Evolutionary conservation across 139 green algal species (phyloP).

Genomic region (Eudorina sp.): DNA sequence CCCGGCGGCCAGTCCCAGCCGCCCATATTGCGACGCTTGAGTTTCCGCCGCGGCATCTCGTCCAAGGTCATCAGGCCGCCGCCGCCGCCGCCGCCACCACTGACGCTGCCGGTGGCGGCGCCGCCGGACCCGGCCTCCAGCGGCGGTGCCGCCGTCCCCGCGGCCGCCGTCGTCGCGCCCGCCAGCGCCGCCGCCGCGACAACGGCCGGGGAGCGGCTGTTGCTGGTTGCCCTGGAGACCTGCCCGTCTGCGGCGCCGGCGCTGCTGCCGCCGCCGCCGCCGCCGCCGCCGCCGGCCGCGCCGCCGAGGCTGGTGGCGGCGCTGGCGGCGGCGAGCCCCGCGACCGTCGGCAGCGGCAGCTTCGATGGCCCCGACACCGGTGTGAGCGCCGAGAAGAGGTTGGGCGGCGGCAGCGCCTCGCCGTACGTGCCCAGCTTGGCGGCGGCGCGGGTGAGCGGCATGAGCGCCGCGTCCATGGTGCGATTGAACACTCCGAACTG

Average conservation of each 20-base stretch:
- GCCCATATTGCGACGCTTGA: conserved; percentile 8
- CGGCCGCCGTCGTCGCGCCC: too few relatives aligned
- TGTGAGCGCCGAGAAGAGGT: conserved; percentile 1
- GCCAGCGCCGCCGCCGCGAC: conserved; percentile 27
- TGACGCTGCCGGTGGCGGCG: background rate
- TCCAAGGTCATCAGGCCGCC: background rate
- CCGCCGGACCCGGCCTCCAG: too few relatives aligned
- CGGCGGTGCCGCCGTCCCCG: too few relatives aligned
- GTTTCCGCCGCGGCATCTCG: conserved; percentile 20
- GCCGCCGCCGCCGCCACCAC: background rate
- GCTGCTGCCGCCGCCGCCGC: background rate
- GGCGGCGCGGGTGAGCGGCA: conserved; percentile 34
- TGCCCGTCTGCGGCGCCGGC: background rate
- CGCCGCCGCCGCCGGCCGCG: background rate
- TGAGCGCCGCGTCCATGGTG: conserved; percentile 5
- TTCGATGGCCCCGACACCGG: background rate
- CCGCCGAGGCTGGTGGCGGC: background rate
- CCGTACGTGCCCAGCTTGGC: conserved; percentile 45
- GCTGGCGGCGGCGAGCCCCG: background rate
- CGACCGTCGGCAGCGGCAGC: background rate
- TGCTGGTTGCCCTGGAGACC: background rate
- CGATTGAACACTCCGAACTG: conserved; percentile 22
- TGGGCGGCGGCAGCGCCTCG: background rate
- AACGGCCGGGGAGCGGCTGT: background rate
- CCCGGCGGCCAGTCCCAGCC: conserved; percentile 43